Evolutionary conservation across 257 asterid species (phyloP).

Genomic region (Jacaranda copaia): DNA sequence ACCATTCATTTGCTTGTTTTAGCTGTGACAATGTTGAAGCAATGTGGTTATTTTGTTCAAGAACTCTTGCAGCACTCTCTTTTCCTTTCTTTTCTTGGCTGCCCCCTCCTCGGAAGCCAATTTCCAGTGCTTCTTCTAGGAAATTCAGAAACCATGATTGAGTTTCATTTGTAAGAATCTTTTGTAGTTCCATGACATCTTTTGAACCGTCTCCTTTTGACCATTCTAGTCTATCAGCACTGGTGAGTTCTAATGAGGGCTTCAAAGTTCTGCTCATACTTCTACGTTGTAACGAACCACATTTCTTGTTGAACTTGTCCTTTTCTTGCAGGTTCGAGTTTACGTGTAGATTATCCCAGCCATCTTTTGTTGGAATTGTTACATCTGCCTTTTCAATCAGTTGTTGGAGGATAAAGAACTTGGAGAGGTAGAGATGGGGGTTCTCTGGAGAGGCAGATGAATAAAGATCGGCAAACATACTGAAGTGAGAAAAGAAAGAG

Average conservation of each 20-base stretch:
- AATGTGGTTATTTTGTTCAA: slow-evolving; percentile 65
- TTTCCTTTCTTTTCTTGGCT: slow-evolving; percentile 57
- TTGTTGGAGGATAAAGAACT: slow-evolving; percentile 74
- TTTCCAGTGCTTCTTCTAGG: slow-evolving; percentile 72
- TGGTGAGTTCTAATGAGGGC: slow-evolving; percentile 43
- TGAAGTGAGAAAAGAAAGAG: slow-evolving; percentile 38
- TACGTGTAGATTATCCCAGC: slow-evolving; percentile 36
- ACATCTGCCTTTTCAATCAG: slow-evolving; percentile 63
- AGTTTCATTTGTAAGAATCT: slow-evolving; percentile 52
- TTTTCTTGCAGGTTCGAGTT: slow-evolving; percentile 52
- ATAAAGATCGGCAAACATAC: slow-evolving; percentile 76
- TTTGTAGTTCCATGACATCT: slow-evolving; percentile 57
- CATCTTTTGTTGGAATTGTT: slow-evolving; percentile 45
- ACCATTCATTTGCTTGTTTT: slow-evolving; percentile 80
- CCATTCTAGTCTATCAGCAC: slow-evolving; percentile 75
- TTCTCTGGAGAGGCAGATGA: slow-evolving; percentile 75
- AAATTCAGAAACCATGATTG: slow-evolving; percentile 80
- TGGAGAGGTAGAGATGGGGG: slow-evolving; percentile 68
- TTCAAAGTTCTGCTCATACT: slow-evolving; percentile 38
- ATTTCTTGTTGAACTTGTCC: slow-evolving; percentile 50
- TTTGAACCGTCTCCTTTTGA: slow-evolving; percentile 59
- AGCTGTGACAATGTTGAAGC: slow-evolving; percentile 76
- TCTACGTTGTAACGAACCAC: slow-evolving; percentile 34
- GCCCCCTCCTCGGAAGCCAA: slow-evolving; percentile 52
- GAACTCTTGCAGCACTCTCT: slow-evolving; percentile 36